Conservation (phyloP, 805 yeast species). For the Pichia ethanolica region DNA sequence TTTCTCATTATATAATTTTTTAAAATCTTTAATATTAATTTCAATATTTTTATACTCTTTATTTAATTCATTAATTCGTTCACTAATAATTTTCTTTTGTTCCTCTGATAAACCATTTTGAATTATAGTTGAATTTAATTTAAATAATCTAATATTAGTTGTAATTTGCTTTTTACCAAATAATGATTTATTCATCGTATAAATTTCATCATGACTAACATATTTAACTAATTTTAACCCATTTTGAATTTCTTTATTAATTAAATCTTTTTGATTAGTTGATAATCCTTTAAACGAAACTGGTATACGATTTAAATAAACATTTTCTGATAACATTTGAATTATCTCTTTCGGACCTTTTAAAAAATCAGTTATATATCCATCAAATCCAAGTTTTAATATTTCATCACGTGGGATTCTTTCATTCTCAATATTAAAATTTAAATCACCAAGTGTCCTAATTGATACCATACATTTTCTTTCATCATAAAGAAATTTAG, state of each 20-base stretch:
- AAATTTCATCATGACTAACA: slow-evolving; percentile 50
- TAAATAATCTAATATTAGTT: slow-evolving; percentile 31
- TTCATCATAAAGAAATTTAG: slow-evolving; percentile 35
- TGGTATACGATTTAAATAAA: slow-evolving; percentile 52
- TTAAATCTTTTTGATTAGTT: slow-evolving; percentile 28
- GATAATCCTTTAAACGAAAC: slow-evolving; percentile 43
- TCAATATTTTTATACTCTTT: slow-evolving; percentile 1
- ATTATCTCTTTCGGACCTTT: slow-evolving; percentile 68
- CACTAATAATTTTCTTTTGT: slow-evolving; percentile 14
- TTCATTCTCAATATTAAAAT: slow-evolving; percentile 8
- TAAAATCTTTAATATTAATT: background rate
- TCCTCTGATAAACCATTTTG: slow-evolving; percentile 27
- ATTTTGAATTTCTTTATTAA: slow-evolving; percentile 33
- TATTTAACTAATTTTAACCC: slow-evolving; percentile 45
- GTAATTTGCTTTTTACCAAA: slow-evolving; percentile 57
- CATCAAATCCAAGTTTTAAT: slow-evolving; percentile 61
- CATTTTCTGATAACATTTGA: slow-evolving; percentile 57
- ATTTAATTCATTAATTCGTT: slow-evolving; percentile 11
- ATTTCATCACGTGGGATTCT: slow-evolving; percentile 22
- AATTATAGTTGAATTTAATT: slow-evolving; percentile 25
- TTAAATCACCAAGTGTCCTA: slow-evolving; percentile 34
- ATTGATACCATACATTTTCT: slow-evolving; percentile 37
- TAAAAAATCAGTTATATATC: slow-evolving; percentile 63
- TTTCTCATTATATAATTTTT: background rate
- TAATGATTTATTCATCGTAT: slow-evolving; percentile 45